Evolutionary conservation across 306 rosid species (phyloP), one percentile per base, ranked within the genome.

Genomic region (Lagenaria siceraria): DNA sequence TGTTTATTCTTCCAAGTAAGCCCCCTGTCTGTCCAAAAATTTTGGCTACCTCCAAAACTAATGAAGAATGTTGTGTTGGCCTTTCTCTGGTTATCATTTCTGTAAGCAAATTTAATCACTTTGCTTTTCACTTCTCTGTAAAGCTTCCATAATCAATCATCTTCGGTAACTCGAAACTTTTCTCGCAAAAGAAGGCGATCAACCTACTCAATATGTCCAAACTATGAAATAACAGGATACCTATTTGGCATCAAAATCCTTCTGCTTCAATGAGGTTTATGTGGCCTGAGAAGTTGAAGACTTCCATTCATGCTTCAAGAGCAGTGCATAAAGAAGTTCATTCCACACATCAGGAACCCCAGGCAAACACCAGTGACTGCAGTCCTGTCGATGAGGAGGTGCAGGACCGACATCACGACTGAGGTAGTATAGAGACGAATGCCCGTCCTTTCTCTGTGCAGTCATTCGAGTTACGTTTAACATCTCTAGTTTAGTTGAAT

Each of bases 361-460:
- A 55, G 98, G 99, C 10, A 92, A 86, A 81, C 97, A 92, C 97
- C 98, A 95, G 63, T 95, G 99, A 78, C 99, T 95, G 77, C 97
- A 92, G 80, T 90, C 99, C 86, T 92, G 97, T 31, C 93, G 92
- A 74, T 74, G 96, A 76, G 11, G 73, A 24, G 93, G 82, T 10
- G 85, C 88, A 0, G 91, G 84, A 12, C 90, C 88, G 11, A 40
- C 59, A 1, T 69, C 53, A 3, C 86, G 90, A 38, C 92, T 86
- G 1, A 84, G 56, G 85, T 92, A 95, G 77, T 92, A 92, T 17
- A 90, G 52, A 7, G 99, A 95, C 4, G 87, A 86, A 80, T 89
- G 97, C 25, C 93, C 99, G 62, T 90, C 97, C 85, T 95, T 92
- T 84, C 97, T 89, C 76, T 73, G 88, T 40, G 92, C 85, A 14